A percentile compares a stretch with the other conserved stretches of the same genome.
Conservation (phyloP, 345 rosid species). For the Aquilaria malaccensis region DNA sequence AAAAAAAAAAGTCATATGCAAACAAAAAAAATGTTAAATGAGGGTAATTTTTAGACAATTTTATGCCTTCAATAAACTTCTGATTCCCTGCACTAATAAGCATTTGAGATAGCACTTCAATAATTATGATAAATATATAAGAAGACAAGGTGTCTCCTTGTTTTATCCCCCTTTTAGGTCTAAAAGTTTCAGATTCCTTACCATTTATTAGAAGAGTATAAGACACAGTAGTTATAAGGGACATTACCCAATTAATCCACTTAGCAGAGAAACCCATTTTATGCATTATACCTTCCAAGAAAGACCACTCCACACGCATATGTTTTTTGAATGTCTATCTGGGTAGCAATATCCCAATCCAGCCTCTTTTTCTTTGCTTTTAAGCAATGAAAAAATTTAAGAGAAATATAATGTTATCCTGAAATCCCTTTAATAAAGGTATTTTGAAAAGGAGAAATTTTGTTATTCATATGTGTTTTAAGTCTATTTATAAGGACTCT, state of each 20-base stretch:
- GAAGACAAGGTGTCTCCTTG: not conserved
- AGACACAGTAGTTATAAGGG: not conserved
- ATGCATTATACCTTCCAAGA: not conserved
- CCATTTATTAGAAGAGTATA: not conserved
- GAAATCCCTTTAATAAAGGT: not conserved
- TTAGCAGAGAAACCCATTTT: not conserved
- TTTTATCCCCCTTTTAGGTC: not conserved
- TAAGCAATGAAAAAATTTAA: not conserved
- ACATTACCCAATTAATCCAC: not conserved
- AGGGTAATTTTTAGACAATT: not conserved
- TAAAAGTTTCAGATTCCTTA: not conserved
- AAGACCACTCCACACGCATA: not conserved
- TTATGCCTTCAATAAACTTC: not conserved
- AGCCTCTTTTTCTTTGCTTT: not conserved
- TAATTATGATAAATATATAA: not conserved
- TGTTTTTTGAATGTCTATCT: not conserved
- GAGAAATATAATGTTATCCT: not conserved
- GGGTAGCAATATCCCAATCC: not conserved
- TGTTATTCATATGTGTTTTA: not conserved
- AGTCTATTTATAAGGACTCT: not conserved
- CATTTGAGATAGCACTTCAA: not conserved
- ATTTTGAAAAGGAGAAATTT: not conserved
- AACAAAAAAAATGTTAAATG: not conserved
- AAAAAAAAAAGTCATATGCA: not conserved
- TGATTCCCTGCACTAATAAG: not conserved